Evolutionary conservation across 108 stramenopile genomes (phyloP), one percentile per base, ranked within the genome.

Genomic region (Craspedostauros australis): DNA sequence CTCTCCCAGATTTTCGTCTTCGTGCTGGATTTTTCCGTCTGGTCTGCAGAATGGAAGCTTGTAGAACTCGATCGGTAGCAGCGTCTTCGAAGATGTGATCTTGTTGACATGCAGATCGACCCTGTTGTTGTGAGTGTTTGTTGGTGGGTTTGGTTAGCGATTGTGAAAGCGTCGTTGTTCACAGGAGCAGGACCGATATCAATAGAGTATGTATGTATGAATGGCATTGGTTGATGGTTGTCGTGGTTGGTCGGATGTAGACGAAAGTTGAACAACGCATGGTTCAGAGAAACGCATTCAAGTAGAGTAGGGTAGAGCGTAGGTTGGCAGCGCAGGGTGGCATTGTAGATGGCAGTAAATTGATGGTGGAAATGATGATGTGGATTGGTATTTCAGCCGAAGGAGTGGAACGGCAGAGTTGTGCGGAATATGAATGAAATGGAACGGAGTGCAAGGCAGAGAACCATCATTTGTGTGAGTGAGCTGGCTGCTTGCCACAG

Each of bases 1-100:
- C 70, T 98, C 98, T 3, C 99, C 99, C 29, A 99, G 93, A 67
- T 98, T 98, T 74, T 99, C 97, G 53, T 84, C 74, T 61, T 86
- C 84, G 69, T 73, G 73, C 46, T 76, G 73, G 15, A 81, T 74
- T 14, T 93, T 91, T 8, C 72, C 86, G 0, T 66, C 74, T 27
- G 99, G 96, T 23, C 63, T 59, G 76, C 99, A 99, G 74, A 92
- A 97, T 29, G 96, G 95, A 38, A 96, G 66, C 39, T 62, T 57
- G 76, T 99, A 99, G 86, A 95, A 98, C 51, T 96, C 95, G 43
- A 91, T 73, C 22, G 96, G 95, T 16, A 97, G 68, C 49, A 96
- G 85, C 5, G 86, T 87, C 59, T 90, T 80, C 46, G 66, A 75
- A 52, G 92, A 93, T 5, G 92, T 90, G 72, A 93, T 79, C 54